phyloP scores from a whole-genome alignment of 768 basidiomycete species.

The Hericium erinaceus region DNA sequence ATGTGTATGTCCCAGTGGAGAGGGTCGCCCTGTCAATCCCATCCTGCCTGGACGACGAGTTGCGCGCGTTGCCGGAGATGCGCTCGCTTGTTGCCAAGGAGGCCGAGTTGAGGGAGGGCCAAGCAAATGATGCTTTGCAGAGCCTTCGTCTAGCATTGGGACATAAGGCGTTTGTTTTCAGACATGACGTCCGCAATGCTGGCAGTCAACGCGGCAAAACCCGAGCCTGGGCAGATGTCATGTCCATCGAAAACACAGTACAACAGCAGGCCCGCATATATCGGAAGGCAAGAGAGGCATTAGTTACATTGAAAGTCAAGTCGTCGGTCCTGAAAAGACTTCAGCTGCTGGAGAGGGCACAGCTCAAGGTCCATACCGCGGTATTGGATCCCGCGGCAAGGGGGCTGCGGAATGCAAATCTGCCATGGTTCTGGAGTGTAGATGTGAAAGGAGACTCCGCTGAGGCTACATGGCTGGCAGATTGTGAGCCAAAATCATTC shows the following conservation, averaged over 20 bases:
- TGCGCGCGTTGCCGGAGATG: not conserved
- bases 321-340: not conserved
- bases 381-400: not conserved
- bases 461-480: not conserved
- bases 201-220: not conserved
- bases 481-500: not conserved
- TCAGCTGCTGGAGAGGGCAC: not conserved
- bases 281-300: not conserved
- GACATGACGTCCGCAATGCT: not conserved
- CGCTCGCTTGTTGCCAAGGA: not conserved
- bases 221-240: not conserved
- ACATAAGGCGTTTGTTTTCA: not conserved
- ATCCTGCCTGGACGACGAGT: not conserved
- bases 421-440: not conserved
- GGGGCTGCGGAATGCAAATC: not conserved
- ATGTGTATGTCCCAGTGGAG: not conserved
- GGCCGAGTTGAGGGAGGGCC: not conserved
- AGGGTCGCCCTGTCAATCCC: not conserved
- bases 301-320: not conserved
- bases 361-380: not conserved
- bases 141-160: not conserved
- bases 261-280: not conserved
- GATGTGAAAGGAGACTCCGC: not conserved
- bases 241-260: not conserved
- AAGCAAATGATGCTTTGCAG: not conserved